Percentiles rank a stretch among this genome's conserved stretches.
These are phyloP conservation scores for Penicillium angulare DNA, from an alignment of 495 filamentous ascomycete genomes.

Conservation along the genomic window DNA sequence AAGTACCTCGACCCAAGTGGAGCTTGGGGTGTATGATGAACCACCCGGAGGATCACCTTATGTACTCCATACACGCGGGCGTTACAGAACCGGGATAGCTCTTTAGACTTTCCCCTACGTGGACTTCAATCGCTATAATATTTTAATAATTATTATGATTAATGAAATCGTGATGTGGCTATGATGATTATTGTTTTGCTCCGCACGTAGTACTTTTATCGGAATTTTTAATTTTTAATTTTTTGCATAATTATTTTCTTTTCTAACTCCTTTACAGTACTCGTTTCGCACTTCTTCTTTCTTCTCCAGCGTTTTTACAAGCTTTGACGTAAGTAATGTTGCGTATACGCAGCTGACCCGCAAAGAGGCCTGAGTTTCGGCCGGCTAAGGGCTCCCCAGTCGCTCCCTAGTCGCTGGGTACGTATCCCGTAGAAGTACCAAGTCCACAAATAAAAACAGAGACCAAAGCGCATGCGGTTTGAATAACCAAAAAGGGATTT, in stretches of 20 bases:
- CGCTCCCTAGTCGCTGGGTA: neutral
- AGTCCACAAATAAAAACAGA: neutral
- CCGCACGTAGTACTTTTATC: too few species aligned
- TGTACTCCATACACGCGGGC: neutral
- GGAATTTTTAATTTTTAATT: neutral
- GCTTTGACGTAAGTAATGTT: neutral
- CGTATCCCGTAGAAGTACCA: neutral
- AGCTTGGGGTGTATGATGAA: neutral
- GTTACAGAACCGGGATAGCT: constrained; percentile 6
- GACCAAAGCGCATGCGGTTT: constrained; percentile 23
- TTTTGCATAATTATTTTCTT: neutral
- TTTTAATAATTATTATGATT: too few species aligned
- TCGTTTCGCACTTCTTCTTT: too few species aligned
- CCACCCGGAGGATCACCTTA: constrained; percentile 1
- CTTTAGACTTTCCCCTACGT: too few species aligned
- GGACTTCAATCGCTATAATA: too few species aligned
- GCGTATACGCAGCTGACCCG: constrained; percentile 8
- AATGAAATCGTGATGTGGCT: too few species aligned
- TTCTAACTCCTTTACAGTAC: neutral
- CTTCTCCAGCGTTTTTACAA: neutral
- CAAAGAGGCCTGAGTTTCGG: constrained; percentile 19
- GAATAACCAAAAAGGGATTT: constrained; percentile 3
- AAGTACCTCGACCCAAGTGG: neutral
- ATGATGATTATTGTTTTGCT: too few species aligned
- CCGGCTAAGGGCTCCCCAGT: neutral